Base-by-base conservation (phyloP, 768 basidiomycete genomes). In the Serendipita sp. region DNA sequence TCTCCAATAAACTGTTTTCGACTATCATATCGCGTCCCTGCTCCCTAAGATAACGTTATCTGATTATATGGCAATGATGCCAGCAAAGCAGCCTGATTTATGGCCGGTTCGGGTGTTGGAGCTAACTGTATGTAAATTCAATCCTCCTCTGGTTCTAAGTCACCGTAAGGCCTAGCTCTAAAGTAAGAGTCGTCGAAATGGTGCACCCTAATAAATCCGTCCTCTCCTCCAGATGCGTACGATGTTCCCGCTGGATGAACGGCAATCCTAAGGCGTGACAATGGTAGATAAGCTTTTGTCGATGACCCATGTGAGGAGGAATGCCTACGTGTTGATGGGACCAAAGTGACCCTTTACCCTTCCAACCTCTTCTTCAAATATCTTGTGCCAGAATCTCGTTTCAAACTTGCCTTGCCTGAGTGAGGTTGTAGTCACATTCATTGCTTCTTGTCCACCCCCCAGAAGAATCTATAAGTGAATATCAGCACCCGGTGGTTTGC, bases 261-360 rank as follows among this genome's bases (percentile, higher is more conserved):
- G 33, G 94, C 94, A 65, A 99, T 86, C 2, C 93, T 98, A 68
- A 64, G 26, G 66, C 65, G 14, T 38, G 28, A 28, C 50, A 61
- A 56, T 4, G 20, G 42, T 33, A 58, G 34, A n/a, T 31, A 56
- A 45, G 28, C 34, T 16, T 7, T 14, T 38, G 20, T 20, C 48
- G 51, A 33, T 61, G 24, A 44, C 41, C 62, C 5, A 22, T 26
- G 11, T 9, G 31, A 44, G 33, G 16, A 38, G 60, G 43, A 53
- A 14, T 22, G 82, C 91, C 67, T 69, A 96, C 93, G 92, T 93
- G 74, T 95, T 94, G 74, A 94, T 85, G 44, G 92, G 91, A 7
- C 91, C 91, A 70, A 98, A 99, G 73, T 98, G 95, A 13, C 96
- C 96, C 72, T 93, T 94, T 44, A 99, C 94, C 11, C 94, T 83